phyloP scores from a whole-genome alignment of 192 early-diverging fungal species.

The Linnemannia hyalina region DNA sequence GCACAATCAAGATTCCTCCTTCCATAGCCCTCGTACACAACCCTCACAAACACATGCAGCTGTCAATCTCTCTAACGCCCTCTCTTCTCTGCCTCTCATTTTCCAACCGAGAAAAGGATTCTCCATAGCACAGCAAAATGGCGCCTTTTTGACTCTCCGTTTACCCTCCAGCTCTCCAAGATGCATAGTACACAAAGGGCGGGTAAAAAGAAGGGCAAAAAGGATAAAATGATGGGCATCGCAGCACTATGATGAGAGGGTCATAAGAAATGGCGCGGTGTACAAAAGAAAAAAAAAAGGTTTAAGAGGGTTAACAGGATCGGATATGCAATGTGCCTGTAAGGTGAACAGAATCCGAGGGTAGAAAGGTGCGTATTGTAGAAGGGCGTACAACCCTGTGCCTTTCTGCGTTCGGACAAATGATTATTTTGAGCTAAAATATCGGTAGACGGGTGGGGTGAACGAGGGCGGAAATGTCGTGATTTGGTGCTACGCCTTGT shows the following conservation, averaged over 20 bases:
- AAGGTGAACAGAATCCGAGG: not conserved
- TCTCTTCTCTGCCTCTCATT: not conserved
- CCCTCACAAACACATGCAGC: not conserved
- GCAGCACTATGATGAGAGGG: not conserved
- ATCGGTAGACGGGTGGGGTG: not conserved
- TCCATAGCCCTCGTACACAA: too few relatives aligned
- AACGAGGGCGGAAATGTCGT: not conserved
- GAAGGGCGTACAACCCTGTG: not conserved
- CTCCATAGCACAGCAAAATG: slow-evolving; percentile 2
- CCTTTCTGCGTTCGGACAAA: not conserved
- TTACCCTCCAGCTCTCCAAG: not conserved
- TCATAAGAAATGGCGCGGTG: not conserved
- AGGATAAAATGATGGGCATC: not conserved
- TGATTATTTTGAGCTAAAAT: not conserved
- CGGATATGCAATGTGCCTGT: not conserved
- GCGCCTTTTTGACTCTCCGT: not conserved
- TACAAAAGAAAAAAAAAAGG: not conserved
- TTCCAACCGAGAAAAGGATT: not conserved
- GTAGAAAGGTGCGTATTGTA: not conserved
- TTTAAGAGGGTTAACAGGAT: too few relatives aligned
- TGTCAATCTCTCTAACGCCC: not conserved
- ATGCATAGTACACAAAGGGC: not conserved
- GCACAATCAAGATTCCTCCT: not conserved
- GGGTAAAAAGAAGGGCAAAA: not conserved
- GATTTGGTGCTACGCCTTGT: not conserved